These are phyloP conservation scores for Pseudozyma sp. DNA, from an alignment of 1,284 basidiomycete species.

Conservation along the genomic window DNA sequence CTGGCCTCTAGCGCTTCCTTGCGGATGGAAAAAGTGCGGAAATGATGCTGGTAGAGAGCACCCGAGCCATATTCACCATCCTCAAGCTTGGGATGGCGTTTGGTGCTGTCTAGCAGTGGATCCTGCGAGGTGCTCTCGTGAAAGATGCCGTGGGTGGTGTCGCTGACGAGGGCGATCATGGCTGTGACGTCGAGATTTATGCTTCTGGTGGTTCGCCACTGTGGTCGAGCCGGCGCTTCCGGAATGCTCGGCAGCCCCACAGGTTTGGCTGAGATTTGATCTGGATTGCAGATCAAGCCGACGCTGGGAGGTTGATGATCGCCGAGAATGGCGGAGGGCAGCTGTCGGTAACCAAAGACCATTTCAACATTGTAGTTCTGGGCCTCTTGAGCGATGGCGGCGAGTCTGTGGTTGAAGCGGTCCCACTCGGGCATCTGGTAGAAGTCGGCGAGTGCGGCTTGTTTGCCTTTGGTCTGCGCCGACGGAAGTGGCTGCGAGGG, in stretches of 20 bases:
- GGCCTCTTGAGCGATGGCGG: conserved; percentile 32
- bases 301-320: conserved; percentile 11
- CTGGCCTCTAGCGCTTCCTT: conserved; percentile 43
- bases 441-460: conserved; percentile 18
- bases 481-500: conserved; percentile 21
- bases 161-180: conserved; percentile 59
- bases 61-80: conserved; percentile 28
- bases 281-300: background rate
- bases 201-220: conserved; percentile 27
- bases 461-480: background rate
- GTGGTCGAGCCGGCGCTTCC: conserved; percentile 18
- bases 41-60: conserved; percentile 33
- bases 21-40: conserved; percentile 43
- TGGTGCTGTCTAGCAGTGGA: conserved; percentile 11
- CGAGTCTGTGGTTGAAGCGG: conserved; percentile 44
- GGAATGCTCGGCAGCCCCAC: conserved; percentile 36
- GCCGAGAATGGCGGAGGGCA: background rate
- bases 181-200: conserved; percentile 63
- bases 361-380: conserved; percentile 25
- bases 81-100: conserved; percentile 27
- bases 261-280: background rate
- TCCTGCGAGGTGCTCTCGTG: conserved; percentile 1
- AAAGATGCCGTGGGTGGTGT: conserved; percentile 51
- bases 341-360: conserved; percentile 30
- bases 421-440: conserved; percentile 44